Evolutionary conservation across 139 green algal species (phyloP).

Genomic region (Bryopsis sp.): DNA sequence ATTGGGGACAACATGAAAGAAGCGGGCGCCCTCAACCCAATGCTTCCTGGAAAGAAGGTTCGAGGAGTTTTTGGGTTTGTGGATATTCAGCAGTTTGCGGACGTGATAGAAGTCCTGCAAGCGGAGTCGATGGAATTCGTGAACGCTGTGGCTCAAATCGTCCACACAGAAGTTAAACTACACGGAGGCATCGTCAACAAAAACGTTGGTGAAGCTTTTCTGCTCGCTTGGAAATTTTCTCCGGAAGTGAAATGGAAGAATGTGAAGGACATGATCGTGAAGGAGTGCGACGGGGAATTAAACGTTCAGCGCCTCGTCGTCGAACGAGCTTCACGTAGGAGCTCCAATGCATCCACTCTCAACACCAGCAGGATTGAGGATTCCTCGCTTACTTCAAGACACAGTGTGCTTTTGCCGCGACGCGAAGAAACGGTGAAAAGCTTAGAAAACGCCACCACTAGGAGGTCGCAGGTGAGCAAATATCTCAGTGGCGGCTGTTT

Average conservation of each 20-base stretch:
- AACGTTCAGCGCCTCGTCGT: background rate
- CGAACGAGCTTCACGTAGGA: background rate
- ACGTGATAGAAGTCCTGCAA: conserved; percentile 88
- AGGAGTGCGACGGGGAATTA: too few relatives aligned
- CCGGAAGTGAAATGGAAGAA: conserved; percentile 29
- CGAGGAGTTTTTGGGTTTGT: conserved; percentile 95
- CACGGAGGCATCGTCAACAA: conserved; percentile 94
- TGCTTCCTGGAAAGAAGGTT: conserved; percentile 77
- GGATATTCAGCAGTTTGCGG: conserved; percentile 93
- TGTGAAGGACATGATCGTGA: conserved; percentile 18
- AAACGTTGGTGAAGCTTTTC: conserved; percentile 95
- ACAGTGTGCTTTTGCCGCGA: too few relatives aligned
- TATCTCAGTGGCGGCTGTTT: too few relatives aligned
- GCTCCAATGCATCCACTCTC: background rate
- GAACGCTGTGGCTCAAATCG: conserved; percentile 88
- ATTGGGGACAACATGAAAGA: conserved; percentile 93
- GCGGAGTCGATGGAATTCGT: conserved; percentile 97
- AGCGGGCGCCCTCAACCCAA: conserved; percentile 85
- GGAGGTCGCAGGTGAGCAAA: too few relatives aligned
- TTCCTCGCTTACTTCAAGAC: background rate
- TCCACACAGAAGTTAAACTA: conserved; percentile 75
- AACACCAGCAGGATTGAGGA: background rate
- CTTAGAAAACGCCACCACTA: too few relatives aligned
- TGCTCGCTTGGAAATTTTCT: conserved; percentile 86
- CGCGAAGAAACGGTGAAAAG: too few relatives aligned